These are phyloP conservation scores for Carex myosuroides DNA, from an alignment of 176 grass and related monocot genomes.

Conservation along the genomic window DNA sequence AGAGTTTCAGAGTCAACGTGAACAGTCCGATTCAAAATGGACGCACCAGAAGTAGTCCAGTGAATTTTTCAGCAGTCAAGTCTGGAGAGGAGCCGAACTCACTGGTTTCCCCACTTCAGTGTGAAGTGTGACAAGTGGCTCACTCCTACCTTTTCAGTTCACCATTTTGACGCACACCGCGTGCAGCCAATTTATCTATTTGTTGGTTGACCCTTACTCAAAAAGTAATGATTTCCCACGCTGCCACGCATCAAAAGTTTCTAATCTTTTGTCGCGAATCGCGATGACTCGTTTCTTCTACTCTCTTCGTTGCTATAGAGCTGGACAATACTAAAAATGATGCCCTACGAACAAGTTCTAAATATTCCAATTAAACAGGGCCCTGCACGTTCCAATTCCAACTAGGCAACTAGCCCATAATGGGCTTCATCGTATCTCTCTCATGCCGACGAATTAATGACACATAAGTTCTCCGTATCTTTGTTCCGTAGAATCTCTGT, in stretches of 20 bases:
- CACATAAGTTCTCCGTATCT: neutral
- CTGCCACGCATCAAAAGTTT: neutral
- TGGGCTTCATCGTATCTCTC: neutral
- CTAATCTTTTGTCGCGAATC: neutral
- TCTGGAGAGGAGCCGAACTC: too few relatives aligned
- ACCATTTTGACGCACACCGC: too few relatives aligned
- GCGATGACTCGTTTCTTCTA: neutral
- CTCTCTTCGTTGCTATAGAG: neutral
- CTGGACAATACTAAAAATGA: neutral
- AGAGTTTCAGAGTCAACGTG: too few relatives aligned
- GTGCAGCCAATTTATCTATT: neutral
- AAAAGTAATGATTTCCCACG: neutral
- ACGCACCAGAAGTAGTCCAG: too few relatives aligned
- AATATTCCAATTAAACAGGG: neutral
- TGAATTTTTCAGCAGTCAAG: too few relatives aligned
- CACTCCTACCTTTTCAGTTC: too few relatives aligned
- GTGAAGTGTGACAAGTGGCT: too few relatives aligned
- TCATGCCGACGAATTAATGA: neutral
- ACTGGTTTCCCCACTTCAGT: too few relatives aligned
- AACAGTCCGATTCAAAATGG: too few relatives aligned
- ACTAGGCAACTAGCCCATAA: neutral
- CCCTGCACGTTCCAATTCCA: neutral
- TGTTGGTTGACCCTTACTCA: neutral
- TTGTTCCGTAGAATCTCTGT: neutral
- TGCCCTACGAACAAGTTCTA: neutral